phyloP scores from a whole-genome alignment of 805 yeast species.

The Saturnispora sekii region DNA sequence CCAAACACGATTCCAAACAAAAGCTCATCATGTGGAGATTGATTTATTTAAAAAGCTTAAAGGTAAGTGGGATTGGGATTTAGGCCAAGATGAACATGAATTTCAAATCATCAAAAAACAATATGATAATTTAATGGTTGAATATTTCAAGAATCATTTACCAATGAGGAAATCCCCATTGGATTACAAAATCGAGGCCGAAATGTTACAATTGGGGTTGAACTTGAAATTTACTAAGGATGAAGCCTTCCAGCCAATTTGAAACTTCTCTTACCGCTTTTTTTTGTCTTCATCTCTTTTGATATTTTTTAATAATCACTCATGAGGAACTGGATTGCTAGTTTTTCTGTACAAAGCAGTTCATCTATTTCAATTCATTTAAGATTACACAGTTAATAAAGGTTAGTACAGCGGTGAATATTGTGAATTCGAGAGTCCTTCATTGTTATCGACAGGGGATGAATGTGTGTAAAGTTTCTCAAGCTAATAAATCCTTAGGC shows the following conservation, averaged over 20 bases:
- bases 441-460: too few relatives aligned
- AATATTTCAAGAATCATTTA: slow-evolving; percentile 10
- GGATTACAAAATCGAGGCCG: slow-evolving; percentile 18
- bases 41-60: slow-evolving; percentile 15
- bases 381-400: too few relatives aligned
- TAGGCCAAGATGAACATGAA: slow-evolving; percentile 2
- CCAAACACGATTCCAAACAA: slow-evolving; percentile 25
- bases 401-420: too few relatives aligned
- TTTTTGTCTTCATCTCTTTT: too few relatives aligned
- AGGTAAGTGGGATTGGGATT: neutral
- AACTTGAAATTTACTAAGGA: slow-evolving; percentile 7
- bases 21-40: slow-evolving; percentile 27
- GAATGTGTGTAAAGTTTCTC: too few relatives aligned
- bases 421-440: too few relatives aligned
- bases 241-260: neutral
- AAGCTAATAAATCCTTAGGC: too few relatives aligned
- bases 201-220: slow-evolving; percentile 8
- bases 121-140: slow-evolving; percentile 10
- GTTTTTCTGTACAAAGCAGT: too few relatives aligned
- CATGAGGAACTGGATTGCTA: too few relatives aligned
- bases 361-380: too few relatives aligned
- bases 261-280: too few relatives aligned
- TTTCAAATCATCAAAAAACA: slow-evolving; percentile 1
- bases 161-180: slow-evolving; percentile 25
- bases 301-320: too few relatives aligned